Evolutionary conservation across 257 asterid genomes (phyloP), one percentile per base, ranked within the genome.

Genomic region (Striga asiatica): DNA sequence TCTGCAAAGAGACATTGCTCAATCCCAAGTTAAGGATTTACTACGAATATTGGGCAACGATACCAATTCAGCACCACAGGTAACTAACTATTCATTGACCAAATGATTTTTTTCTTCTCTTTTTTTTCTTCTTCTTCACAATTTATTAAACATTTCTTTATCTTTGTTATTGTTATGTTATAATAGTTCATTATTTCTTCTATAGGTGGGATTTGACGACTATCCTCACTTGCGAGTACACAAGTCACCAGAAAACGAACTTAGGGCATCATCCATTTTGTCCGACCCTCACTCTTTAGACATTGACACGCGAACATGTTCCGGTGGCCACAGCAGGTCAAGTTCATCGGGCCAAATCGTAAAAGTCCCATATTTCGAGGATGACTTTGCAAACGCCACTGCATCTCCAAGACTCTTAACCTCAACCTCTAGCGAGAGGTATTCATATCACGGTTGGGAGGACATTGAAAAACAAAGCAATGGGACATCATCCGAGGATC

Each of bases 1-100:
- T 48, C 61, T 77, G 77, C 94, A 88, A 76, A 63, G 95, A 61
- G 95, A 92, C 55, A 74, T 76, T 19, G 97, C 95, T 60, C 93
- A 81, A 76, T 70, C 95, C 20, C 93, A 81, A 78, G 79, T 83
- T 37, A 81, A 67, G 67, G 94, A 92, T 54, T 67, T 84, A 71
- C 56, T 78, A 45, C 74, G 77, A 41, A 57, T 82, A 71, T 58
- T 82, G 9, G 86, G 82, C 73, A 81, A 83, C 24, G 76, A 79
- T 43, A 55, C 71, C 50, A 59, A 56, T 53, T 64, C 80, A 35
- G 13, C 58, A 46, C 54, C 69, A 61, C 73, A 58, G 86, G 99
- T 84, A 78, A 29, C 25, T 8, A 8, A 32, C 13, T 20, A 9
- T 51, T 58, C 21, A 20, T 16, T 22, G 50, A 54, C 14, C 21